Percentiles rank a stretch among this genome's conserved stretches.
phyloP scores from a whole-genome alignment of 2,329 filamentous ascomycete species.

The Cryphonectria carpinicola region DNA sequence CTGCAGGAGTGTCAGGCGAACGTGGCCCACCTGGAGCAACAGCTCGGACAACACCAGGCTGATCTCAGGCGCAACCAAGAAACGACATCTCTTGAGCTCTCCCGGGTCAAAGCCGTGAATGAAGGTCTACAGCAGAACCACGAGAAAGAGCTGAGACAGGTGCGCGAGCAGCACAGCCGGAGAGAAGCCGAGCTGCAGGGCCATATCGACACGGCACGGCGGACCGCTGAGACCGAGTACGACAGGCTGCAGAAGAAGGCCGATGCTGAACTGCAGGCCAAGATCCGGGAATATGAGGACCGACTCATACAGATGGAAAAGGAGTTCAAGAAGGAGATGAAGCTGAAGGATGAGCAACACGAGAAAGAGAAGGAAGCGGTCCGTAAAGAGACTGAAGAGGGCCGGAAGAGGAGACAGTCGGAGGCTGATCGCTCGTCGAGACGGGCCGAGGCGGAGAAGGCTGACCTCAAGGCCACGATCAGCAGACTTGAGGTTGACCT shows the following conservation, averaged over 20 bases:
- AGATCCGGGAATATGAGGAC: slow-evolving; percentile 21
- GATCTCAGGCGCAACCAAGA: slow-evolving; percentile 72
- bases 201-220: slow-evolving; percentile 25
- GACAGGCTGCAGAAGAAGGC: slow-evolving; percentile 48
- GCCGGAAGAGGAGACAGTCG: slow-evolving; percentile 26
- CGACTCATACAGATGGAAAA: slow-evolving; percentile 29
- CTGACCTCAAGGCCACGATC: slow-evolving; percentile 65
- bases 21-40: slow-evolving; percentile 52
- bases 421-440: slow-evolving; percentile 52
- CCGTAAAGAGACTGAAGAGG: slow-evolving; percentile 52
- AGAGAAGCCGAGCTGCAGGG: slow-evolving; percentile 45
- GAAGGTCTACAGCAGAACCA: slow-evolving; percentile 73
- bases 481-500: slow-evolving; percentile 65
- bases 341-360: slow-evolving; percentile 42
- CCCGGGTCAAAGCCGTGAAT: slow-evolving; percentile 56
- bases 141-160: slow-evolving; percentile 64
- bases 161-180: slow-evolving; percentile 46
- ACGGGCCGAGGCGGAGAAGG: slow-evolving; percentile 62
- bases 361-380: slow-evolving; percentile 46
- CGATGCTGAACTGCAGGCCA: slow-evolving; percentile 13
- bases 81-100: slow-evolving; percentile 55
- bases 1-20: slow-evolving; percentile 53
- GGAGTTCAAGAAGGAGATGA: slow-evolving; percentile 29
- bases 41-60: slow-evolving; percentile 72
- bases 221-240: slow-evolving; percentile 22